Evolutionary conservation across 2,329 filamentous ascomycete species (phyloP), one percentile per base, ranked within the genome.

Genomic region (Diaporthe citri): DNA sequence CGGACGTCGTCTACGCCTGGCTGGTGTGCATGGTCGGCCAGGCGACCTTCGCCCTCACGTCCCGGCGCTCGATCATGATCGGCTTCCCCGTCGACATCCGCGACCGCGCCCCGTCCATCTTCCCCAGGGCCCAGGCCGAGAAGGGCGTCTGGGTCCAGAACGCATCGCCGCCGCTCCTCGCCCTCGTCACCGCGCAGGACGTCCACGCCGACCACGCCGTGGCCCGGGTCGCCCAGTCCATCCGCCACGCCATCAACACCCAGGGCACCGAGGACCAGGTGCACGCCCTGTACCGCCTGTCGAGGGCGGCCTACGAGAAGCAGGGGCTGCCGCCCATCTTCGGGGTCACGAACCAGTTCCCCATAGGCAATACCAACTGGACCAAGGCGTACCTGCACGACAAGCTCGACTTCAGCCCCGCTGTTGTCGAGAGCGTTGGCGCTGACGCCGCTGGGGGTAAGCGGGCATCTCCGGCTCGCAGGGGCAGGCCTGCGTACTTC

Each of bases 221-320:
- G 43, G n/a, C 75, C 77, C 78, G 46, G 55, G 74, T 79, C 2
- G 83, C 81, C 1, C 73, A 74, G 9, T 43, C 75, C 34, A 78
- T 84, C 36, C 80, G 83, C 22, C 71, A 74, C 3, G 73, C 80
- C 6, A 82, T 85, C 72, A 75, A 73, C 22, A 78, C 80, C 72
- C 82, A 81, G 59, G 81, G 81, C 22, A 82, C 82, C 4, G 77
- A 80, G 3, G 79, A 73, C 4, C 84, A 85, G 77, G 77, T 83
- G 64, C 82, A 84, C 75, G 85, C 81, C 56, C 84, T 81, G 76
- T 79, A 77, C n/a, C 76, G 78, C 28, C 77, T 81, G 66, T 74
- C 80, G 55, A 79, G 80, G 3, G 72, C 77, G 46, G 77, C 78
- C 20, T 71, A 74, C 0, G 69, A 39, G 7, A 79, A 79, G 7